Conservation (phyloP, 225 moss, liverwort and hornwort species). For the Marchantia paleacea region DNA sequence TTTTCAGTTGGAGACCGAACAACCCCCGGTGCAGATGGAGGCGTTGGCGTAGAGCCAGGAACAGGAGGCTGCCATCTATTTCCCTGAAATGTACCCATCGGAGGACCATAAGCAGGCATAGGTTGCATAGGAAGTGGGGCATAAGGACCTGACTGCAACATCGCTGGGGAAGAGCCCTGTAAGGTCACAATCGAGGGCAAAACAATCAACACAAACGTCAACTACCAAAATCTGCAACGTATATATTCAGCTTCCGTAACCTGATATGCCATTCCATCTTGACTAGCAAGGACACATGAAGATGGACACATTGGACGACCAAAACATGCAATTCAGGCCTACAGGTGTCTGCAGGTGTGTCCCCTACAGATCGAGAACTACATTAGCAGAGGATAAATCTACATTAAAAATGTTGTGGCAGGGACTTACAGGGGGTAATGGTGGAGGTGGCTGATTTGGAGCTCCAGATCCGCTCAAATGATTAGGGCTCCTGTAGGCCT, state of each 20-base stretch:
- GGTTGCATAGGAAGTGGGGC: slow-evolving; percentile 52
- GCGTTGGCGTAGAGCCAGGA: slow-evolving; percentile 46
- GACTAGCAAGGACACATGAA: background rate
- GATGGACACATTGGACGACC: background rate
- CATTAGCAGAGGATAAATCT: background rate
- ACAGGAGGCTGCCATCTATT: slow-evolving; percentile 66
- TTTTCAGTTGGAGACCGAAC: slow-evolving; percentile 38
- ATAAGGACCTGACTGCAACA: slow-evolving; percentile 46
- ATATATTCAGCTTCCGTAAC: background rate
- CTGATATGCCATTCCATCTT: background rate
- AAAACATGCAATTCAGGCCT: background rate
- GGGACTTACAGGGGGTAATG: slow-evolving; percentile 34
- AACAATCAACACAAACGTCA: background rate
- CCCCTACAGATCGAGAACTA: background rate
- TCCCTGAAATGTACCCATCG: slow-evolving; percentile 46
- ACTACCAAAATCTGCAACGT: no score
- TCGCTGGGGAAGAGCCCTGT: slow-evolving; percentile 50
- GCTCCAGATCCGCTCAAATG: slow-evolving; percentile 42
- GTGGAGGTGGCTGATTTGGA: slow-evolving; percentile 37
- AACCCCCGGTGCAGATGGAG: slow-evolving; percentile 33
- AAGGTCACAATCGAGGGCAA: background rate
- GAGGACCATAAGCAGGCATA: slow-evolving; percentile 52
- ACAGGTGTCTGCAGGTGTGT: background rate
- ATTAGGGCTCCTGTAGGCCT: slow-evolving; percentile 35
- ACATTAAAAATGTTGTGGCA: background rate